Evolutionary conservation across 768 basidiomycete species (phyloP).

Genomic region (Pleurotus sapidus): DNA sequence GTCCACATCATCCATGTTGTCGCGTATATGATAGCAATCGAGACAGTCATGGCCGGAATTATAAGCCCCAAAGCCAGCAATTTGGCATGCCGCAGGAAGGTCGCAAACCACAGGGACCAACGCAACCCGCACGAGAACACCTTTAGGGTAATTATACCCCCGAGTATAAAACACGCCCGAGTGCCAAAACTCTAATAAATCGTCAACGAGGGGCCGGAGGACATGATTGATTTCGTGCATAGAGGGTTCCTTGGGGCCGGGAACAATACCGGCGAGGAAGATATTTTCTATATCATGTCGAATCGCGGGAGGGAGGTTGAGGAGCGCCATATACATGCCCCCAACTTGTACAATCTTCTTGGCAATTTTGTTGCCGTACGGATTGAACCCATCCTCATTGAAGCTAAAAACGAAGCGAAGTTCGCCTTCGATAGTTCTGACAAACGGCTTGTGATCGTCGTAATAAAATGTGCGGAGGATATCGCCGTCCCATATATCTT

Average conservation of each 20-base stretch:
- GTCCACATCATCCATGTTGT: constrained; percentile 16
- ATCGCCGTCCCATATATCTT: constrained; percentile 24
- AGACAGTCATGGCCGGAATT: constrained; percentile 18
- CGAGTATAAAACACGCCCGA: constrained; percentile 17
- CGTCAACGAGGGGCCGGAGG: constrained; percentile 22
- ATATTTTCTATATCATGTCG: constrained; percentile 27
- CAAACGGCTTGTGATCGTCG: constrained; percentile 22
- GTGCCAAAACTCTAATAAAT: constrained; percentile 16
- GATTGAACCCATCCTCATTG: constrained; percentile 27
- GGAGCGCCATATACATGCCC: constrained; percentile 23
- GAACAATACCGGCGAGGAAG: constrained; percentile 23
- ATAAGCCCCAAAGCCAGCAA: constrained; percentile 20
- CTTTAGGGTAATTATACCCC: constrained; percentile 18
- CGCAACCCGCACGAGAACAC: constrained; percentile 23
- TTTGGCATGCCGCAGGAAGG: constrained; percentile 28
- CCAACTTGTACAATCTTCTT: constrained; percentile 20
- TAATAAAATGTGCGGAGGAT: constrained; percentile 20
- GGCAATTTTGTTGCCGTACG: constrained; percentile 16
- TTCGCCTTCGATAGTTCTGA: constrained; percentile 17
- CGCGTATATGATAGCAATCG: constrained; percentile 10
- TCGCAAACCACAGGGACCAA: constrained; percentile 33
- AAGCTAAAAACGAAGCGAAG: constrained; percentile 17
- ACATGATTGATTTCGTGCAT: constrained; percentile 22
- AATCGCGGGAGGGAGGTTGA: constrained; percentile 26
- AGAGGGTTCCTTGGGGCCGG: constrained; percentile 22